phyloP scores from a whole-genome alignment of 495 filamentous ascomycete genomes.

The Podospora pseudopauciseta region DNA sequence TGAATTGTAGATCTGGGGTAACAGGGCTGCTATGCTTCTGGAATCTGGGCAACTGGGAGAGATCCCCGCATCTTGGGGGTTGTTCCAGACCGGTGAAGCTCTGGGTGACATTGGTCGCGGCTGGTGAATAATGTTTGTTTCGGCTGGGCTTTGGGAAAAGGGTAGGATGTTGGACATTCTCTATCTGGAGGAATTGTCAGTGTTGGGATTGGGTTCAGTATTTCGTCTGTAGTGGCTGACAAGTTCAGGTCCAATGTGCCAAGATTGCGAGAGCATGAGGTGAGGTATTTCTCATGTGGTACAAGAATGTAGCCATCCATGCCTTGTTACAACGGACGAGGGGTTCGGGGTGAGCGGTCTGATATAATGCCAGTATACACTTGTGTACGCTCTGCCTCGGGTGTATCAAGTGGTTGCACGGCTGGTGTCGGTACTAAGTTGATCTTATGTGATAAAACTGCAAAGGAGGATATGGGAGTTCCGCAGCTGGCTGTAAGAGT shows the following conservation, averaged over 20 bases:
- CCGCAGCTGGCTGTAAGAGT: too few species aligned
- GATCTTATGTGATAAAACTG: too few species aligned
- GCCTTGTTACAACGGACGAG: too few species aligned
- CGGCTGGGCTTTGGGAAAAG: neutral
- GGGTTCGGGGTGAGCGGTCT: neutral
- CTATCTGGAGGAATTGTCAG: neutral
- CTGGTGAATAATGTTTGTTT: neutral
- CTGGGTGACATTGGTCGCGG: neutral
- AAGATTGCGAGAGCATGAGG: neutral
- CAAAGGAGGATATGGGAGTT: too few species aligned
- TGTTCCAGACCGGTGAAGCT: neutral
- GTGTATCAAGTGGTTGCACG: too few species aligned
- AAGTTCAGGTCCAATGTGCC: neutral
- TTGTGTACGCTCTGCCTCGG: too few species aligned
- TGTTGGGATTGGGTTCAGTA: neutral
- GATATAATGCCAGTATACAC: too few species aligned
- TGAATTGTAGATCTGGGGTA: neutral
- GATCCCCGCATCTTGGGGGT: neutral
- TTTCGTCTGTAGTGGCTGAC: too few species aligned
- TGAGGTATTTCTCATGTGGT: neutral
- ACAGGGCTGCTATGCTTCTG: neutral
- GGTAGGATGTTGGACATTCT: neutral
- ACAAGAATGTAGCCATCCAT: neutral
- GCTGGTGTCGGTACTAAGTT: too few species aligned
- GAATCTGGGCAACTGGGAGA: neutral